Percentiles rank a stretch among this genome's conserved stretches.
Conservation (phyloP, 2,329 filamentous ascomycete genomes). For the Akanthomyces dipterigenus region DNA sequence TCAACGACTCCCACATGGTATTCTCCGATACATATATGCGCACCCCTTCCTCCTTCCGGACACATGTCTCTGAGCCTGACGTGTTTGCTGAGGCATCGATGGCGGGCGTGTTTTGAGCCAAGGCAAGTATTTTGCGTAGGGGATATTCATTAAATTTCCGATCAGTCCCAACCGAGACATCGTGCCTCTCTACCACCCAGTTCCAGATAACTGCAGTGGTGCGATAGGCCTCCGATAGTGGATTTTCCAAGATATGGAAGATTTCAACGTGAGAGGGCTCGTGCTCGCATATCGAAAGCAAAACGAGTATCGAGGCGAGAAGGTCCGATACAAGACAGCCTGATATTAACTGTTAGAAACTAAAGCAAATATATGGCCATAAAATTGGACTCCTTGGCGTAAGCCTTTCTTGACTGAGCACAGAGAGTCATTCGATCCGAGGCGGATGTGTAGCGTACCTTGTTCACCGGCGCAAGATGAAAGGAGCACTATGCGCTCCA, state of each 20-base stretch:
- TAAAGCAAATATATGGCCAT: background rate
- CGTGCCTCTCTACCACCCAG: slow-evolving; percentile 28
- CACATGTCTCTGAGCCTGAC: background rate
- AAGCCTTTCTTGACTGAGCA: background rate
- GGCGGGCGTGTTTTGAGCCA: slow-evolving; percentile 11
- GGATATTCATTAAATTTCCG: slow-evolving; percentile 33
- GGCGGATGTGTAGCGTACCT: slow-evolving; percentile 21
- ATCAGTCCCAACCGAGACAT: slow-evolving; percentile 29
- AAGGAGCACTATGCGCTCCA: slow-evolving; percentile 29
- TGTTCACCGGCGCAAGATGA: slow-evolving; percentile 32
- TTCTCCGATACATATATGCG: slow-evolving; percentile 46
- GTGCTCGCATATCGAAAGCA: background rate
- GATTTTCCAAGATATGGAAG: slow-evolving; percentile 12
- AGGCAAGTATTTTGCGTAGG: slow-evolving; percentile 24
- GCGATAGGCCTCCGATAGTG: slow-evolving; percentile 17
- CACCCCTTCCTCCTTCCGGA: slow-evolving; percentile 10
- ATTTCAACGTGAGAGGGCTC: slow-evolving; percentile 15
- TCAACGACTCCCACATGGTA: slow-evolving; percentile 52
- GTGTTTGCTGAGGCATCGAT: too few species aligned
- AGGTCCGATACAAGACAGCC: slow-evolving; percentile 27
- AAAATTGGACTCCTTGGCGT: too few species aligned
- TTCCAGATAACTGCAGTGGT: slow-evolving; percentile 28
- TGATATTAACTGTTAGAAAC: slow-evolving; percentile 10
- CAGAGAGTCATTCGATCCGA: background rate
- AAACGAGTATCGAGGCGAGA: slow-evolving; percentile 24